Conservation (phyloP, 495 filamentous ascomycete genomes). For the Aspergillus sparsus region DNA sequence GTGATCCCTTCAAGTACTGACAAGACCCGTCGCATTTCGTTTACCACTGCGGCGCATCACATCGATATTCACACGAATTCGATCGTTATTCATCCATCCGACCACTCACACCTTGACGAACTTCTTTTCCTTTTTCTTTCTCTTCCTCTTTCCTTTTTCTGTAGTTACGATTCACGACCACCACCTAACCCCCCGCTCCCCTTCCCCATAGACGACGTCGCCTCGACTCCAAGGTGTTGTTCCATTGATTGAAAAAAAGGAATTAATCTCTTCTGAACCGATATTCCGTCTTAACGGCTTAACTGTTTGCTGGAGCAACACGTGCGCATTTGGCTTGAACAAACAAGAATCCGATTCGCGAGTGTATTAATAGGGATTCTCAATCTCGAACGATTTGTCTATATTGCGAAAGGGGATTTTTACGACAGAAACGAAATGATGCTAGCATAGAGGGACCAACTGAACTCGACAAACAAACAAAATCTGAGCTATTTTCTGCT, state of each 20-base stretch:
- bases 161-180: conserved; percentile 44
- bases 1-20: conserved; percentile 23
- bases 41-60: conserved; percentile 20
- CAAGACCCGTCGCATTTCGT: conserved; percentile 17
- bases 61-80: conserved; percentile 28
- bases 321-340: conserved; percentile 15
- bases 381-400: conserved; percentile 13
- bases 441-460: conserved; percentile 29
- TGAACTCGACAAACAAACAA: conserved; percentile 14
- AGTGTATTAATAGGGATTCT: neutral
- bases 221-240: conserved; percentile 19
- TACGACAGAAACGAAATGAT: conserved; percentile 28
- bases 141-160: conserved; percentile 31
- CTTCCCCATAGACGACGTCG: conserved; percentile 4
- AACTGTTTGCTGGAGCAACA: conserved; percentile 9
- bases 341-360: conserved; percentile 8
- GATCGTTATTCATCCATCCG: conserved; percentile 27
- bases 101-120: conserved; percentile 33
- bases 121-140: conserved; percentile 36
- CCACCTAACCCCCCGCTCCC: conserved; percentile 33
- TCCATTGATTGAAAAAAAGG: conserved; percentile 21
- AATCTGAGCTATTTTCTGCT: conserved; percentile 7
- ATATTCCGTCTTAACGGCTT: neutral
- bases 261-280: conserved; percentile 9
- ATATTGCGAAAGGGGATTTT: conserved; percentile 9